These are phyloP conservation scores for Echeveria elegans DNA, from an alignment of 164 flowering plant species.

Conservation along the genomic window DNA sequence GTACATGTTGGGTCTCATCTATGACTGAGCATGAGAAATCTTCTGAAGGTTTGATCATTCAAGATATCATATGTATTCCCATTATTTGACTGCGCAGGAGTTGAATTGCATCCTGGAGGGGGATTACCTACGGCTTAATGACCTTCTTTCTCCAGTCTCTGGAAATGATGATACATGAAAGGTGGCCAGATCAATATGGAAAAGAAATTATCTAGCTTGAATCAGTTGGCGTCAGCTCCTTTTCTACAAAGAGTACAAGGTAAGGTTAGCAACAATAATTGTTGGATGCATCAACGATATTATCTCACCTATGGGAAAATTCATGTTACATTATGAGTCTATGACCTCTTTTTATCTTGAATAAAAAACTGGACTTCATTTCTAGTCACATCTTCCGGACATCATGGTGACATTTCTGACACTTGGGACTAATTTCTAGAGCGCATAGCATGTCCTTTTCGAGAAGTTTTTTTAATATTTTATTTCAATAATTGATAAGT, in stretches of 20 bases:
- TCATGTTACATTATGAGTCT: background rate
- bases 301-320: background rate
- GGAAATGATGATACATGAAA: slow-evolving; percentile 10
- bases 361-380: background rate
- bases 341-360: background rate
- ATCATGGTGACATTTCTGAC: background rate
- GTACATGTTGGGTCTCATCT: no score
- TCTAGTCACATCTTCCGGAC: background rate
- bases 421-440: background rate
- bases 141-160: slow-evolving; percentile 20
- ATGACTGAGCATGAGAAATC: no score
- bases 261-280: background rate
- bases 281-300: background rate
- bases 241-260: no score
- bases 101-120: slow-evolving; percentile 22
- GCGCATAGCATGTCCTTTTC: background rate
- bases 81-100: slow-evolving; percentile 3
- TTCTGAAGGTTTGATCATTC: slow-evolving; percentile 15
- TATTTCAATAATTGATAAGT: no score
- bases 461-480: no score
- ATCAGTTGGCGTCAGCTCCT: no score
- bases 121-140: slow-evolving; percentile 33
- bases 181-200: no score
- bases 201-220: no score
- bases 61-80: no score